Evolutionary conservation across 1,284 basidiomycete species (phyloP), one percentile per base, ranked within the genome.

Genomic region (Ganoderma leucocontextum): DNA sequence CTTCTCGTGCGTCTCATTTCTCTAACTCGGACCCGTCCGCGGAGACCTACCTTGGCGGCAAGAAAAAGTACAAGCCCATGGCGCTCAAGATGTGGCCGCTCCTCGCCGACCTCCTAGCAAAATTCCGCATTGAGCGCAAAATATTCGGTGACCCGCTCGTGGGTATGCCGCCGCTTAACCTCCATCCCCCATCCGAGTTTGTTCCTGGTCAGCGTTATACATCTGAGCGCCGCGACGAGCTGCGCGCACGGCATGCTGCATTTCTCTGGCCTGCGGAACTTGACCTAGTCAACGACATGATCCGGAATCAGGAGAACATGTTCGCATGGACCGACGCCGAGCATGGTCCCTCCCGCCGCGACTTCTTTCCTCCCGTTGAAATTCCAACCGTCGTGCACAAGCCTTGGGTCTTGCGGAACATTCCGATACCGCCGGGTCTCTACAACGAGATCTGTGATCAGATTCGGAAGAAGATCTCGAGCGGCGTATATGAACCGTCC

Each of bases 21-120:
- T n/a, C n/a, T n/a, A n/a, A n/a, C n/a, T n/a, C n/a, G n/a, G n/a
- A n/a, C n/a, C n/a, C n/a, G n/a, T n/a, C n/a, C n/a, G n/a, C n/a
- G n/a, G n/a, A n/a, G n/a, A n/a, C n/a, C n/a, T n/a, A n/a, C n/a
- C n/a, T n/a, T n/a, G n/a, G n/a, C n/a, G n/a, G 44, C 22, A 74
- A 74, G 52, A 77, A 78, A 53, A 81, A 81, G 70, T 83, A 83
- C 71, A 82, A 82, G 62, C 80, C 78, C 0, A 81, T 82, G 5
- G 76, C 77, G 0, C 57, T 68, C 10, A 80, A 80, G 63, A 69
- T 77, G 17, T 63, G 72, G 47, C 80, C 81, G 0, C 71, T 82
- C 0, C 69, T 71, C 4, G 68, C 72, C 3, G 68, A 71, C 0
- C 61, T 79, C 6, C 79, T 76, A 0, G 75, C 79, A 15, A 65